A percentile compares a stretch with the other conserved stretches of the same genome.
These are phyloP conservation scores for Aspergillus sp. DNA, from an alignment of 2,329 filamentous ascomycete genomes.

Conservation along the genomic window DNA sequence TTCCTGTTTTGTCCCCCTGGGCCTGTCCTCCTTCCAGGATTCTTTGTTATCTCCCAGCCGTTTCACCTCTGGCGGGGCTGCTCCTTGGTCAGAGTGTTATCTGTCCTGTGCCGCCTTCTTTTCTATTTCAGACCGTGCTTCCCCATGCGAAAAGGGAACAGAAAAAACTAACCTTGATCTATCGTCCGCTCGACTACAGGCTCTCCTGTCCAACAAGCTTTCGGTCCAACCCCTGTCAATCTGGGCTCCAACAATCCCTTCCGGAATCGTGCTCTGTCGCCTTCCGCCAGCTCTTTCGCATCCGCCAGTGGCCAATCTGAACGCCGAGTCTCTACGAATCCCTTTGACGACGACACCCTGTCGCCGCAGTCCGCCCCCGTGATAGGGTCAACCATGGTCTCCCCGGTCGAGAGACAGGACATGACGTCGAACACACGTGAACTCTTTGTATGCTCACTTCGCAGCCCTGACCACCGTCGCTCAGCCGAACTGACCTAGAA, in stretches of 20 bases:
- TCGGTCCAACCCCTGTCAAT: constrained; percentile 34
- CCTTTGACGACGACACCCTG: constrained; percentile 53
- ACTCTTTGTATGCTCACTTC: constrained; percentile 58
- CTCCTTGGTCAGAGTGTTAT: constrained; percentile 18
- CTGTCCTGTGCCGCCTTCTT: constrained; percentile 5
- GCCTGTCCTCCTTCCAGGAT: constrained; percentile 11
- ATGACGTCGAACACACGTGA: constrained; percentile 55
- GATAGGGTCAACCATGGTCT: constrained; percentile 31
- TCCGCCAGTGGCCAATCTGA: constrained; percentile 35
- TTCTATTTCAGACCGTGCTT: constrained; percentile 17
- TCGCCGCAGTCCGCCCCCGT: constrained; percentile 40
- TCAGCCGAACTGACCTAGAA: not conserved
- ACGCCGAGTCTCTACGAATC: constrained; percentile 61
- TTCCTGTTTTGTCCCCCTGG: constrained; percentile 11
- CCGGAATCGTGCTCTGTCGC: constrained; percentile 49
- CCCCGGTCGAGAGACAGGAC: constrained; percentile 40
- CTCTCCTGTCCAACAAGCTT: constrained; percentile 35
- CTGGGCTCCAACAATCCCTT: constrained; percentile 55
- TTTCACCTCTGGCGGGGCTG: constrained; percentile 24
- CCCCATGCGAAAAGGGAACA: not conserved
- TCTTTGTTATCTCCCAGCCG: constrained; percentile 15
- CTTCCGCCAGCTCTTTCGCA: constrained; percentile 31
- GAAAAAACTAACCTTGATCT: constrained; percentile 8
- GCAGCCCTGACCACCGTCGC: constrained; percentile 4
- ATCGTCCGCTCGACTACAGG: constrained; percentile 10